A percentile compares a stretch with the other conserved stretches of the same genome.
phyloP scores from a whole-genome alignment of 805 yeast species.

The Yarrowia keelungensis region DNA sequence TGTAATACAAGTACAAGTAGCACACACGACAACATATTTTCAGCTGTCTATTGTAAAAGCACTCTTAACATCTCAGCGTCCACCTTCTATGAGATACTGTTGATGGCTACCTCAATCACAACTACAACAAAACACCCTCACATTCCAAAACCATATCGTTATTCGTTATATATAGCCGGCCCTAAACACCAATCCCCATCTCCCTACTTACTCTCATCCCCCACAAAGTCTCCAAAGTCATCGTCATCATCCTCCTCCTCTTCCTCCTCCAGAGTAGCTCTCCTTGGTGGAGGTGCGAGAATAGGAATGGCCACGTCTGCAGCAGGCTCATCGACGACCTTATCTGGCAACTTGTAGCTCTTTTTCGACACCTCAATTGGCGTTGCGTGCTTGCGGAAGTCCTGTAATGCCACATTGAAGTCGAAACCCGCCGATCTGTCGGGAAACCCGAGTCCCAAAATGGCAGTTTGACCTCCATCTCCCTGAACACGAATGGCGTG shows the following conservation, averaged over 20 bases:
- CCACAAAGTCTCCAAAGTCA: conserved; percentile 48
- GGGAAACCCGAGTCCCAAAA: conserved; percentile 54
- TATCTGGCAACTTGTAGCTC: conserved; percentile 45
- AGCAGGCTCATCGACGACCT: conserved; percentile 40
- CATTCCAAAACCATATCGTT: not conserved
- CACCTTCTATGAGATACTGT: too few relatives aligned
- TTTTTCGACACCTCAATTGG: conserved; percentile 45
- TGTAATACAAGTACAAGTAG: too few relatives aligned
- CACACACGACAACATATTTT: too few relatives aligned
- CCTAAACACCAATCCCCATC: too few relatives aligned
- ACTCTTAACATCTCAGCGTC: too few relatives aligned
- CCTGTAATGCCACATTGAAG: conserved; percentile 52
- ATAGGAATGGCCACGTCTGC: conserved; percentile 41
- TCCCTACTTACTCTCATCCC: not conserved
- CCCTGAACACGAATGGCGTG: conserved; percentile 51
- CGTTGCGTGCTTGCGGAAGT: conserved; percentile 44
- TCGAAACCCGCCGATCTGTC: conserved; percentile 51
- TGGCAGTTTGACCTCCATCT: conserved; percentile 50
- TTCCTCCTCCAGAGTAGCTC: conserved; percentile 42
- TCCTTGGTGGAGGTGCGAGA: conserved; percentile 47
- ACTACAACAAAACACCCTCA: too few relatives aligned
- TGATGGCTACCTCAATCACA: too few relatives aligned
- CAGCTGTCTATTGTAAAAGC: too few relatives aligned
- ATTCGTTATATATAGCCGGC: conserved; percentile 1
- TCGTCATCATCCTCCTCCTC: conserved; percentile 45